Percentiles rank a stretch among this genome's conserved stretches.
Conservation (phyloP, 2,329 filamentous ascomycete species). For the Neofusicoccum sp. region DNA sequence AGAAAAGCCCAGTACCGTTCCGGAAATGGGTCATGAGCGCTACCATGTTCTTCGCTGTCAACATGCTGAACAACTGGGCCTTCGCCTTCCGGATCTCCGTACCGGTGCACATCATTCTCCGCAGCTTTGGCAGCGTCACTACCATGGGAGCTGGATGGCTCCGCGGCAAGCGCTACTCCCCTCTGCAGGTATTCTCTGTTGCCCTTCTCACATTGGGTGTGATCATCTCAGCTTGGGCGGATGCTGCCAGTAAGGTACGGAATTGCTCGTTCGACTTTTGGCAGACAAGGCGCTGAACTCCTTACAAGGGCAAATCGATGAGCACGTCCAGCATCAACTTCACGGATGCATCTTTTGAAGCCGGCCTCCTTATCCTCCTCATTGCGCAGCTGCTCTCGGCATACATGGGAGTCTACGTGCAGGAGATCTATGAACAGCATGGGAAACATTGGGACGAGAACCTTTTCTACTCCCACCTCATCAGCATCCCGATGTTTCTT, state of each 20-base stretch:
- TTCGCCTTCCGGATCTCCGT: conserved; percentile 97
- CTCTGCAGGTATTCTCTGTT: conserved; percentile 79
- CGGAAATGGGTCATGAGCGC: conserved; percentile 88
- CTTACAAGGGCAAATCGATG: conserved; percentile 44
- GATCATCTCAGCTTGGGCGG: conserved; percentile 84
- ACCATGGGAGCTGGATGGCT: conserved; percentile 90
- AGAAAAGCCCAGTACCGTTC: conserved; percentile 78
- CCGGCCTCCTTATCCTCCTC: conserved; percentile 80
- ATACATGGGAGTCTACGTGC: conserved; percentile 93
- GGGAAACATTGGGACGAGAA: conserved; percentile 94
- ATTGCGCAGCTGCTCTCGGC: conserved; percentile 88
- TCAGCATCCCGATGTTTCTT: conserved; percentile 75
- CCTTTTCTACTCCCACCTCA: conserved; percentile 84
- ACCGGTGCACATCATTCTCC: conserved; percentile 92
- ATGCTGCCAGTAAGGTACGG: conserved; percentile 78
- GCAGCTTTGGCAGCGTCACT: conserved; percentile 92
- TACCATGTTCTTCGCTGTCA: conserved; percentile 87
- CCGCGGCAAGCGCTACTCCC: conserved; percentile 82
- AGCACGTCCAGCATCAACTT: conserved; percentile 43
- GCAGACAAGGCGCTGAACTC: neutral
- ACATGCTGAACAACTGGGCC: conserved; percentile 95
- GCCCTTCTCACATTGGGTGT: conserved; percentile 83
- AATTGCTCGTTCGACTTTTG: neutral
- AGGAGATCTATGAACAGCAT: conserved; percentile 83
- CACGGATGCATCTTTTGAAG: conserved; percentile 56